These are phyloP conservation scores for Paspalum notatum DNA, from an alignment of 176 grass and related monocot species.

Conservation along the genomic window DNA sequence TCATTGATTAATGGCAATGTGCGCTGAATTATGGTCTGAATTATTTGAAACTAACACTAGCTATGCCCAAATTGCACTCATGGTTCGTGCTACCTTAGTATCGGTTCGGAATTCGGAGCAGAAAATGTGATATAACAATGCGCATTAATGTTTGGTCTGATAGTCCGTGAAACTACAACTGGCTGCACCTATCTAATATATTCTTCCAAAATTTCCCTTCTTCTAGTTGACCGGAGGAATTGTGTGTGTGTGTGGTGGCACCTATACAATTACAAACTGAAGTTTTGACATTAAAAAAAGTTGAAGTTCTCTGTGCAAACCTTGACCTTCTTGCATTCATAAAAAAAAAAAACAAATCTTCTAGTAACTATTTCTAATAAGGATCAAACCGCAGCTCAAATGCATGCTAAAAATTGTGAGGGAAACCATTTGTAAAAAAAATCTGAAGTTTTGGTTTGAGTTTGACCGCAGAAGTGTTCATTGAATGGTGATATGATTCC, in stretches of 20 bases:
- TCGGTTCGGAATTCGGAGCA: too few species aligned
- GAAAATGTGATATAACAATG: too few species aligned
- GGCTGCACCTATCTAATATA: background rate
- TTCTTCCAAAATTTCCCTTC: background rate
- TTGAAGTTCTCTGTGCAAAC: conserved; percentile 11
- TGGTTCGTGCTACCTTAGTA: too few species aligned
- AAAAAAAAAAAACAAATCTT: background rate
- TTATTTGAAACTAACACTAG: background rate
- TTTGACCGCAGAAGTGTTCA: conserved; percentile 20
- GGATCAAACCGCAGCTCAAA: background rate
- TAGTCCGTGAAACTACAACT: too few species aligned
- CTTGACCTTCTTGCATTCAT: background rate
- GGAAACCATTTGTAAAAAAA: background rate
- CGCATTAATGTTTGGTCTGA: too few species aligned
- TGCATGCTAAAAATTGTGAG: background rate
- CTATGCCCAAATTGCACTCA: background rate
- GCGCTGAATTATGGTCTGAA: background rate
- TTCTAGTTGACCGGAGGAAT: background rate
- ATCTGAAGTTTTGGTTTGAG: conserved; percentile 18
- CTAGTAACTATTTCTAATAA: background rate
- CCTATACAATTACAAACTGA: background rate
- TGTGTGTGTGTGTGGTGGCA: background rate
- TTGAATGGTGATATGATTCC: background rate
- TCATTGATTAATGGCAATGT: background rate
- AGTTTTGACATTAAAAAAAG: background rate